phyloP scores from a whole-genome alignment of 148 eudicot genomes.

The Rhododendron vialii region DNA sequence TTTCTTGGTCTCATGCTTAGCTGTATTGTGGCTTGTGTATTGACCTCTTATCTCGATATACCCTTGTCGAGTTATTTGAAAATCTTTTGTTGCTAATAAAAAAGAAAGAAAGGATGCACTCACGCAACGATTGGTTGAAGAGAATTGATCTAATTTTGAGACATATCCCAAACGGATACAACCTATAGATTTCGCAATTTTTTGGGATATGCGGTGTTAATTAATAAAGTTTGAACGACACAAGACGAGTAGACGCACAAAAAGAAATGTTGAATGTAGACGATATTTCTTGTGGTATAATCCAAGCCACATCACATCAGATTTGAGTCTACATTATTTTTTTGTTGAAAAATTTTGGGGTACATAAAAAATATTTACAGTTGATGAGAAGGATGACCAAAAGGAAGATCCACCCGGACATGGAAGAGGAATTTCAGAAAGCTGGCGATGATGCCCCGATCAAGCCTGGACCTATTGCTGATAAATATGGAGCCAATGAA shows the following conservation, averaged over 20 bases:
- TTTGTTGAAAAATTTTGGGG: background rate
- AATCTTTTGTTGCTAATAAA: too few relatives aligned
- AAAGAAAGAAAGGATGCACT: background rate
- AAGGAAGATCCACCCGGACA: constrained; percentile 17
- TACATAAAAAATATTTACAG: background rate
- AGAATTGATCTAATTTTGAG: background rate
- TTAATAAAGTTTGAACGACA: background rate
- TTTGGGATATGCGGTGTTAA: background rate
- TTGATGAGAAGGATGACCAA: constrained; percentile 20
- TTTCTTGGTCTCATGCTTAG: too few relatives aligned
- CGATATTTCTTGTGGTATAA: background rate
- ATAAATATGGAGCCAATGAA: constrained; percentile 13
- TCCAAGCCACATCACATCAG: background rate
- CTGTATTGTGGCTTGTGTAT: too few relatives aligned
- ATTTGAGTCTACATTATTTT: background rate
- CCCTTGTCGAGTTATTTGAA: too few relatives aligned
- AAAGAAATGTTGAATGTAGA: background rate
- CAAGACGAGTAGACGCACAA: too few relatives aligned
- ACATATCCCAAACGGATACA: background rate
- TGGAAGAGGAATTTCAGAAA: constrained; percentile 4
- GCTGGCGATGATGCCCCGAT: background rate
- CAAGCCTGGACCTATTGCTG: background rate
- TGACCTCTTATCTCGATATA: too few relatives aligned
- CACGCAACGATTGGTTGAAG: background rate
- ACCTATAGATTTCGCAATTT: background rate